A percentile compares a stretch with the other conserved stretches of the same genome.
phyloP scores from a whole-genome alignment of 192 early-diverging fungal genomes.

The Backusella circina region DNA sequence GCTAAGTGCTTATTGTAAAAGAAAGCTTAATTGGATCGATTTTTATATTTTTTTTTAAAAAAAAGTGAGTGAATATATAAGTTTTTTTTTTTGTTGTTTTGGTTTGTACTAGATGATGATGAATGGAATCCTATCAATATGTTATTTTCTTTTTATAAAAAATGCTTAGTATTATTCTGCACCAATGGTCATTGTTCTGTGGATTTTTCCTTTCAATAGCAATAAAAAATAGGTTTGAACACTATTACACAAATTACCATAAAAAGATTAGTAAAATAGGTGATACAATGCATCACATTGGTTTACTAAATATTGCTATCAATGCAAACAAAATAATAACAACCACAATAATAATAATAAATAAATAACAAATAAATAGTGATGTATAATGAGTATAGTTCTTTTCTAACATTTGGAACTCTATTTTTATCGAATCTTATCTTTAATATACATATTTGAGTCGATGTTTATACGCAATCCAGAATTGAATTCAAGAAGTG shows the following conservation, averaged over 20 bases:
- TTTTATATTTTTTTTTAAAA: not conserved
- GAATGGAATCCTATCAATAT: not conserved
- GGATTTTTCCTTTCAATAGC: not conserved
- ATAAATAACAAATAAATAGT: not conserved
- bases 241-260: not conserved
- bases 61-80: not conserved
- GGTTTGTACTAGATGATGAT: not conserved
- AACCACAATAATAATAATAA: not conserved
- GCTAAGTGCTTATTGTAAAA: not conserved
- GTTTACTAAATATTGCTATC: not conserved
- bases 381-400: not conserved
- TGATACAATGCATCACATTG: slow-evolving; percentile 5
- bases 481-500: not conserved
- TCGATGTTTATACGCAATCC: not conserved
- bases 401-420: not conserved
- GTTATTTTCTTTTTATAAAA: not conserved
- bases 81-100: too few relatives aligned
- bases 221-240: not conserved
- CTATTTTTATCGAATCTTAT: not conserved
- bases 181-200: not conserved
- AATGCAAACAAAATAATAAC: not conserved
- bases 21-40: not conserved
- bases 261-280: not conserved
- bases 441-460: not conserved
- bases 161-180: not conserved